Base-by-base conservation (phyloP, 2,329 filamentous ascomycete genomes). In the Podosphaera fusca region DNA sequence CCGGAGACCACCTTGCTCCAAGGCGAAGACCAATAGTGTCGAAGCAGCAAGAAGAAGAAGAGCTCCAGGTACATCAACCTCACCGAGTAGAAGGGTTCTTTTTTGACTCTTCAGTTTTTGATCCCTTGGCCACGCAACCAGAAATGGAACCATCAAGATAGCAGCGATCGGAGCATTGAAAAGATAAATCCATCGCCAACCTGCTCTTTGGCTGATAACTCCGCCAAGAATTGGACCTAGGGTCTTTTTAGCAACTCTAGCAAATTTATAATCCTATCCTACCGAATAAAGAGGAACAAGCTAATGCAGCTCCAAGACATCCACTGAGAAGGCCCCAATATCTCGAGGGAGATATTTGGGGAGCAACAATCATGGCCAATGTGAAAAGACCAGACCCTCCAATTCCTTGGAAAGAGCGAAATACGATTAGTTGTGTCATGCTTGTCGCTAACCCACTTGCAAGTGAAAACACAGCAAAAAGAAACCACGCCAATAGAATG, bases 401-500 rank as follows among this genome's bases (percentile, higher is more conserved):
- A 21, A 68, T 59, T 3, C 67, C 66, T 57, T 69, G 67, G 9
- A 68, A 36, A 2, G 61, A 62, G 38, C 67, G 61, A 45, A 60
- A 65, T 10, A 61, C 60, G 51, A 68, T 67, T 6, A 69, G 68
- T 62, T 78, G 71, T 6, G 65, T 61, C 49, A 77, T 60, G 29
- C 58, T 70, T 54, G 68, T 61, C 5, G 73, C 67, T 58, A 73
- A 74, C 0, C 73, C 78, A 61, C 77, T 79, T 2, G 70, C 77
- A 2, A 80, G 62, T 0, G 78, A 81, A 61, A 79, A 80, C 35
- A 65, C 69, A 56, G 79, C 69, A 61, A 81, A 81, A 21, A 80
- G 64, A 46, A 74, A 55, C 60, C 74, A 78, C 35, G 74, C 74
- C 1, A 66, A 65, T 8, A 75, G 59, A 61, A 78, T 77, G 9